These are phyloP conservation scores for Colletotrichum sidae DNA, from an alignment of 2,329 filamentous ascomycete genomes.

Conservation along the genomic window DNA sequence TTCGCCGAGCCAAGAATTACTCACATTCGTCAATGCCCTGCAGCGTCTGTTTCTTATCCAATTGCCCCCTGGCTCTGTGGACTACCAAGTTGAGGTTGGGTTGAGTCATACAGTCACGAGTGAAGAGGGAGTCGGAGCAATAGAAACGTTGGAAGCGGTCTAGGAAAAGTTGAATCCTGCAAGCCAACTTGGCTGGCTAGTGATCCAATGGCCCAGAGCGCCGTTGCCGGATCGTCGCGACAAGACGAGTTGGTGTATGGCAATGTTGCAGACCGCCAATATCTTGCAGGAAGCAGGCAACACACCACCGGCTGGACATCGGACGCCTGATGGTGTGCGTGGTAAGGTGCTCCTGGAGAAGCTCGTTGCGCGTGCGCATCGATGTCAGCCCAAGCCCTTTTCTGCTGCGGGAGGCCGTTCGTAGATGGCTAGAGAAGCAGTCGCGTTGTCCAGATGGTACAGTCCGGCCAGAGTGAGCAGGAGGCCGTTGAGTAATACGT, in stretches of 20 bases:
- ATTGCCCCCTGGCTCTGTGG: not conserved
- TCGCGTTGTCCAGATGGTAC: too few species aligned
- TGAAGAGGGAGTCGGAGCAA: constrained; percentile 16
- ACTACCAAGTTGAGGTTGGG: constrained; percentile 15
- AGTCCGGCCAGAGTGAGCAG: too few species aligned
- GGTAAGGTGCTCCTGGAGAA: too few species aligned
- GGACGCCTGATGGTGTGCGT: too few species aligned
- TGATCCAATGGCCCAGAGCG: constrained; percentile 28
- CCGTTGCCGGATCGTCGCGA: constrained; percentile 30
- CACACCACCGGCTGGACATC: constrained; percentile 8
- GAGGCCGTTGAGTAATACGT: too few species aligned
- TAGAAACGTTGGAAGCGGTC: constrained; percentile 21
- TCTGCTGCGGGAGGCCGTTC: too few species aligned
- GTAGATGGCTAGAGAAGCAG: too few species aligned
- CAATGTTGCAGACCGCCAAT: constrained; percentile 35
- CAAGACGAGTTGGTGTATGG: constrained; percentile 27
- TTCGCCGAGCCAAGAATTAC: not conserved
- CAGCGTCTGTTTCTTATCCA: too few species aligned
- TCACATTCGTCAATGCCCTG: too few species aligned
- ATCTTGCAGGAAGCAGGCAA: constrained; percentile 30
- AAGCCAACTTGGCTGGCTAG: constrained; percentile 33
- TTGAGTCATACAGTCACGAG: constrained; percentile 5
- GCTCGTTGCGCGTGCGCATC: too few species aligned
- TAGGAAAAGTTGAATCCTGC: constrained; percentile 18
- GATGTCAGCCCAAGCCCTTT: too few species aligned